Base-by-base conservation (phyloP, 495 filamentous ascomycete genomes). In the Hypoxylon trugodes region DNA sequence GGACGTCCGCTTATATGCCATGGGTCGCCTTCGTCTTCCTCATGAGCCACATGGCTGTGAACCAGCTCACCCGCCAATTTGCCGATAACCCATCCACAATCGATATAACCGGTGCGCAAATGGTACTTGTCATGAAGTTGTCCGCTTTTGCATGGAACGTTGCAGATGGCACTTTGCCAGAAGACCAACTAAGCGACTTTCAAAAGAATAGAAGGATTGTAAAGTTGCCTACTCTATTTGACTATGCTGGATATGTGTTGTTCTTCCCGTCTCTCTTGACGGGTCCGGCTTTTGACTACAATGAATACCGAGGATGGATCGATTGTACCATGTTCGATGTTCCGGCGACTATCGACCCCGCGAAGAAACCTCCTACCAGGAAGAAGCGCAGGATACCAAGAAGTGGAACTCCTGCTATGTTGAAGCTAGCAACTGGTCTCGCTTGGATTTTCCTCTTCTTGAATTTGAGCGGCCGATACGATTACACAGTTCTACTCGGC, bases 41-140 rank as follows among this genome's bases (percentile, higher is more conserved):
- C 50, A 98, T 98, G 96, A 87, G 89, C 58, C 94, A 98, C 74
- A 91, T 98, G 90, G 91, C 93, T 33, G 72, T 92, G 62, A 96
- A 85, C 72, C 95, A 98, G 71, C 87, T 98, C 55, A 78, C 86
- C 54, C 89, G 95, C 25, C 91, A 96, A 67, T 83, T 88, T 42
- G 75, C 80, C 28, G 81, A 89, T 61, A 80, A 86, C 43, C 83
- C 89, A 1, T 76, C 82, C 50, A 73, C 78, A 6, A 79, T 97
- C 35, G 95, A 98, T 74, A 93, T 98, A 65, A 96, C 94, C 12
- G 93, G 92, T 45, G 93, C 95, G 0, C 95, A 98, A 75, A 98
- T 98, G 95, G 95, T 98, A 9, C 73, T 98, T 61, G 87, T 96
- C 50, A 98, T 98, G 93, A 98, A 98, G 79, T 89, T 98, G n/a